A percentile compares a stretch with the other conserved stretches of the same genome.
Evolutionary conservation across 495 filamentous ascomycete genomes (phyloP).

Genomic region (Recurvomyces mirabilis): DNA sequence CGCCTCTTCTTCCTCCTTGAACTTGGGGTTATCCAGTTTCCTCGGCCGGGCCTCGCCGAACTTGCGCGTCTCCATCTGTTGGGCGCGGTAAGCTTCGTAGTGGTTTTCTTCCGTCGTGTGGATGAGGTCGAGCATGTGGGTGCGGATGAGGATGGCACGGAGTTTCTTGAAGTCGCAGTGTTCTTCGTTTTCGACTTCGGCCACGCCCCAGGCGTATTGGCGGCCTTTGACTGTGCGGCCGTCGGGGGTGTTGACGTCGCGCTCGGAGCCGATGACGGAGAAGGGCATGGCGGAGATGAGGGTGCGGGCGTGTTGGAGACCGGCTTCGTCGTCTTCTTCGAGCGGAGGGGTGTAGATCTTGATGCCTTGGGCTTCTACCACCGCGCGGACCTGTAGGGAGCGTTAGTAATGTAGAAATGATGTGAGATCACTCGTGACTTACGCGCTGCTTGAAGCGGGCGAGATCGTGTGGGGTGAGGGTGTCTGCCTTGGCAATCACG

Average conservation of each 20-base stretch:
- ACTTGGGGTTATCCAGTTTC: slow-evolving; percentile 99
- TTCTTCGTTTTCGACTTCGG: slow-evolving; percentile 98
- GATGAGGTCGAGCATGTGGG: slow-evolving; percentile 99
- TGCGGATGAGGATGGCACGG: slow-evolving; percentile 94
- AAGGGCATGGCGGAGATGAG: slow-evolving; percentile 97
- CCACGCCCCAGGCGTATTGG: slow-evolving; percentile 98
- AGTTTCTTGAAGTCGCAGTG: slow-evolving; percentile 99
- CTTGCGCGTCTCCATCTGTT: slow-evolving; percentile 99
- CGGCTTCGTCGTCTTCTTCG: slow-evolving; percentile 95
- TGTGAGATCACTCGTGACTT: slow-evolving; percentile 22
- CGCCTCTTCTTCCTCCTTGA: slow-evolving; percentile 98
- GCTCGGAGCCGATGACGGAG: slow-evolving; percentile 96
- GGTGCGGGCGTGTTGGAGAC: slow-evolving; percentile 82
- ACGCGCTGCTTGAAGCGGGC: slow-evolving; percentile 89
- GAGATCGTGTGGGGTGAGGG: slow-evolving; percentile 82
- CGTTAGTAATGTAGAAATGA: neutral
- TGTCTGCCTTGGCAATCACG: slow-evolving; percentile 96
- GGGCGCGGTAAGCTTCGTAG: slow-evolving; percentile 97
- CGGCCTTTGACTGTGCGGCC: slow-evolving; percentile 95
- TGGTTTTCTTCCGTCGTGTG: slow-evolving; percentile 98
- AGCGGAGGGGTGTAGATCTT: slow-evolving; percentile 97
- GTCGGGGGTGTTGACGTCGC: slow-evolving; percentile 93
- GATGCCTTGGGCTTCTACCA: slow-evolving; percentile 96
- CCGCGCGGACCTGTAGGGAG: slow-evolving; percentile 63
- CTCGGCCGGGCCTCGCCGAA: slow-evolving; percentile 93